Conservation (phyloP, 73 alveolate genomes). For the Paramecium pentaurelia region DNA sequence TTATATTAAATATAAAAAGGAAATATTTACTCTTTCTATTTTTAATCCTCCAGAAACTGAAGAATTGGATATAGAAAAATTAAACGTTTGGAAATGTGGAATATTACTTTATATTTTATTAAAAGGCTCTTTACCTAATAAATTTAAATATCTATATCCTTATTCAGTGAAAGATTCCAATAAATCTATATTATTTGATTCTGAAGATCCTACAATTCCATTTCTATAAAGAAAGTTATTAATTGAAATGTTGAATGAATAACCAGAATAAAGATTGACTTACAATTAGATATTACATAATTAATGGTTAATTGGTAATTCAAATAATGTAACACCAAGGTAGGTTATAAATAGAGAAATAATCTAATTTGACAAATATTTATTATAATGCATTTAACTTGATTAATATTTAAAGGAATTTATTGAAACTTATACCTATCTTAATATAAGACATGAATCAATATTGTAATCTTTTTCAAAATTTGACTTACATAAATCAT, state of each 20-base stretch:
- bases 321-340: not conserved
- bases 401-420: not conserved
- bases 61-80: not conserved
- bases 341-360: not conserved
- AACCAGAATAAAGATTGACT: not conserved
- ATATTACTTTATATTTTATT: not conserved
- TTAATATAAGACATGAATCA: not conserved
- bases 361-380: not conserved
- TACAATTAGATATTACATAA: not conserved
- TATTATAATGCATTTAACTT: not conserved
- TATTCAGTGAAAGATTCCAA: not conserved
- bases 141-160: not conserved
- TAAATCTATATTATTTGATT: not conserved
- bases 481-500: not conserved
- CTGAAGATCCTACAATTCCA: not conserved
- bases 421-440: not conserved
- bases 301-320: not conserved
- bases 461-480: not conserved
- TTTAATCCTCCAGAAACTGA: not conserved
- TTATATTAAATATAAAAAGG: not conserved
- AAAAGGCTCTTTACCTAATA: not conserved
- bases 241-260: not conserved
- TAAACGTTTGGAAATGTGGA: not conserved
- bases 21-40: not conserved
- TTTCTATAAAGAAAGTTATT: not conserved